These are phyloP conservation scores for Geotrichum restrictum DNA, from an alignment of 1,139 yeast genomes.

Conservation along the genomic window DNA sequence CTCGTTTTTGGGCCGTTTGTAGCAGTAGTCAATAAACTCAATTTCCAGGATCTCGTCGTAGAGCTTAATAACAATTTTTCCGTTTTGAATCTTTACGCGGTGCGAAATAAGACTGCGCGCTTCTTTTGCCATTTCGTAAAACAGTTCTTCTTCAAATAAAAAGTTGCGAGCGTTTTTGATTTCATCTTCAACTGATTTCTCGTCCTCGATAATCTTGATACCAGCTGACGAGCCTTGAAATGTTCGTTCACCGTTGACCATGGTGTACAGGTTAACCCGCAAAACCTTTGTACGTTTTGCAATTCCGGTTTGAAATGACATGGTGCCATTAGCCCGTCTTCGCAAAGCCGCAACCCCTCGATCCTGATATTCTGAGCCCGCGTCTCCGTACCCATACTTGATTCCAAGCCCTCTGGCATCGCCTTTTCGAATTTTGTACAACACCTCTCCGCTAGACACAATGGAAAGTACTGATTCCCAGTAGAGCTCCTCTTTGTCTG, in stretches of 20 bases:
- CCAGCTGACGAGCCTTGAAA: conserved; percentile 27
- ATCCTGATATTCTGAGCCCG: conserved; percentile 74
- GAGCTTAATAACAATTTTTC: conserved; percentile 60
- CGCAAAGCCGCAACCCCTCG: conserved; percentile 70
- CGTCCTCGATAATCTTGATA: conserved; percentile 22
- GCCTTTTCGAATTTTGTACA: conserved; percentile 62
- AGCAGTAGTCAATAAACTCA: conserved; percentile 47
- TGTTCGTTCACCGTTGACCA: conserved; percentile 29
- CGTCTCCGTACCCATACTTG: conserved; percentile 85
- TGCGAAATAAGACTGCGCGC: conserved; percentile 68
- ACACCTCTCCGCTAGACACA: conserved; percentile 60
- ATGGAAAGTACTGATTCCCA: conserved; percentile 63
- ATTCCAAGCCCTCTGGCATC: conserved; percentile 60
- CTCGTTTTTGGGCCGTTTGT: not conserved
- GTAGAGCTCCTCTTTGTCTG: conserved; percentile 60
- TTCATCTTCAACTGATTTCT: conserved; percentile 29
- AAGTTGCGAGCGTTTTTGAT: conserved; percentile 52
- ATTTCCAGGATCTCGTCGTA: conserved; percentile 68
- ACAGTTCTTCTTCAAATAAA: conserved; percentile 79
- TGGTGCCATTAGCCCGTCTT: conserved; percentile 37
- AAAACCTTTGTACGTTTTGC: conserved; percentile 37
- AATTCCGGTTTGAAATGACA: conserved; percentile 36
- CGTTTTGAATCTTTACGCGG: conserved; percentile 64
- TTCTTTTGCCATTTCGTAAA: conserved; percentile 51
- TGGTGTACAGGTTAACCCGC: conserved; percentile 38